phyloP scores from a whole-genome alignment of 2,329 filamentous ascomycete species.

The Ophiocordyceps unilateralis region DNA sequence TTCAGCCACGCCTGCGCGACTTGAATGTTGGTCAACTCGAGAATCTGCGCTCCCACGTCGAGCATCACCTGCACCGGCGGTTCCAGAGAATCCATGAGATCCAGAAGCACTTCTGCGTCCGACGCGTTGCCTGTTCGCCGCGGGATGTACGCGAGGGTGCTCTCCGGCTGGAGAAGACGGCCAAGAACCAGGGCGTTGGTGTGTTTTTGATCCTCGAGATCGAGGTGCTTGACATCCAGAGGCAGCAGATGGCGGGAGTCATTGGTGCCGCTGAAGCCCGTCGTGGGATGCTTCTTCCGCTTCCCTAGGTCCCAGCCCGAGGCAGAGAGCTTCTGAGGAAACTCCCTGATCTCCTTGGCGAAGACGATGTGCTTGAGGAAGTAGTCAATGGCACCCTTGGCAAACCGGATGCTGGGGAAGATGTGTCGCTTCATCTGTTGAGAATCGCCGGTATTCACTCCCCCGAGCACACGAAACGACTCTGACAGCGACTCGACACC shows the following conservation, averaged over 20 bases:
- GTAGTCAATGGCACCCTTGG: slow-evolving; percentile 40
- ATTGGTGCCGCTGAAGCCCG: slow-evolving; percentile 51
- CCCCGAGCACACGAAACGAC: slow-evolving; percentile 12
- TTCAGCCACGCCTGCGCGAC: slow-evolving; percentile 37
- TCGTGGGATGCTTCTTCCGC: slow-evolving; percentile 26
- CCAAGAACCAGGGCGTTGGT: slow-evolving; percentile 49
- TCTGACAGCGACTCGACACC: neutral
- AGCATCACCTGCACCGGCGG: slow-evolving; percentile 32
- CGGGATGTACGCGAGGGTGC: slow-evolving; percentile 12
- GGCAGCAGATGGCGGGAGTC: slow-evolving; percentile 40
- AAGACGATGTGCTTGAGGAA: slow-evolving; percentile 42
- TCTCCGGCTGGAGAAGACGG: slow-evolving; percentile 35
- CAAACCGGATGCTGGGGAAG: slow-evolving; percentile 31
- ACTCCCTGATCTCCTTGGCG: slow-evolving; percentile 40
- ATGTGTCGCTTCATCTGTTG: slow-evolving; percentile 14
- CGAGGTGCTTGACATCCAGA: slow-evolving; percentile 31
- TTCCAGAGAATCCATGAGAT: slow-evolving; percentile 15
- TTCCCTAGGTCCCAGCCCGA: slow-evolving; percentile 48
- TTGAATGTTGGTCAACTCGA: slow-evolving; percentile 40
- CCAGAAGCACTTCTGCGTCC: slow-evolving; percentile 18
- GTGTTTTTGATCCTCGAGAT: slow-evolving; percentile 33
- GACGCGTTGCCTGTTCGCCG: neutral
- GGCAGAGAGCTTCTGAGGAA: slow-evolving; percentile 38
- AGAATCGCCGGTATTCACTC: slow-evolving; percentile 27
- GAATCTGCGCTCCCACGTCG: slow-evolving; percentile 52